A percentile compares a stretch with the other conserved stretches of the same genome.
These are phyloP conservation scores for Pleurotus giganteus DNA, from an alignment of 768 basidiomycete genomes.

Conservation along the genomic window DNA sequence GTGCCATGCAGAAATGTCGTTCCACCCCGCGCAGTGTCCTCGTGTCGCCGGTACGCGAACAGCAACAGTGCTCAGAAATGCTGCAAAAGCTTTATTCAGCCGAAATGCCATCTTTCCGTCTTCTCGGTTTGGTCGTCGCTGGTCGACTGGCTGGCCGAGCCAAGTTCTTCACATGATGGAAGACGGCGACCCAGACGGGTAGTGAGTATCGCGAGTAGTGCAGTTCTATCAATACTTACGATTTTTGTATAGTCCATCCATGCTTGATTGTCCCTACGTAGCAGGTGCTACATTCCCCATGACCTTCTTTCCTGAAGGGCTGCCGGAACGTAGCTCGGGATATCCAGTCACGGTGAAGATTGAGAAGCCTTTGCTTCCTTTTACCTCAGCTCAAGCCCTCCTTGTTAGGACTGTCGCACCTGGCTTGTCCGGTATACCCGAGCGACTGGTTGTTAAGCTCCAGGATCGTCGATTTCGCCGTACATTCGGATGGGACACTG, in stretches of 20 bases:
- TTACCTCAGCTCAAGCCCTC: not conserved
- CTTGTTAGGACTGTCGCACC: not conserved
- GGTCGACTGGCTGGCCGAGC: no score
- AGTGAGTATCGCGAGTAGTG: not conserved
- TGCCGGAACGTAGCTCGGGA: not conserved
- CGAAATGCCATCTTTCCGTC: no score
- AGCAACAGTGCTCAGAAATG: no score
- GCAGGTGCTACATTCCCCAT: not conserved
- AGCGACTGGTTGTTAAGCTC: not conserved
- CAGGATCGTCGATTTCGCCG: not conserved
- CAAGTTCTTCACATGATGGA: not conserved
- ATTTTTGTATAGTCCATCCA: not conserved
- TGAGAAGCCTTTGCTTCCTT: not conserved
- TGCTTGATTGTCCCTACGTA: not conserved
- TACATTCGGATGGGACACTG: not conserved
- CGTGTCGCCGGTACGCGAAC: no score
- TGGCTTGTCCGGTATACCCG: not conserved
- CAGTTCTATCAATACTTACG: not conserved
- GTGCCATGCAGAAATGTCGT: no score
- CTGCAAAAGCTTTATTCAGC: not conserved
- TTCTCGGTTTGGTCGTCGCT: no score
- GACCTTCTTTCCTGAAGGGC: not conserved
- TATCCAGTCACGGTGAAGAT: not conserved
- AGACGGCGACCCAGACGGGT: not conserved
- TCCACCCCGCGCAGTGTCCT: no score